Conservation (phyloP, 176 grass and related monocot genomes). For the Alopecurus myosuroides region DNA sequence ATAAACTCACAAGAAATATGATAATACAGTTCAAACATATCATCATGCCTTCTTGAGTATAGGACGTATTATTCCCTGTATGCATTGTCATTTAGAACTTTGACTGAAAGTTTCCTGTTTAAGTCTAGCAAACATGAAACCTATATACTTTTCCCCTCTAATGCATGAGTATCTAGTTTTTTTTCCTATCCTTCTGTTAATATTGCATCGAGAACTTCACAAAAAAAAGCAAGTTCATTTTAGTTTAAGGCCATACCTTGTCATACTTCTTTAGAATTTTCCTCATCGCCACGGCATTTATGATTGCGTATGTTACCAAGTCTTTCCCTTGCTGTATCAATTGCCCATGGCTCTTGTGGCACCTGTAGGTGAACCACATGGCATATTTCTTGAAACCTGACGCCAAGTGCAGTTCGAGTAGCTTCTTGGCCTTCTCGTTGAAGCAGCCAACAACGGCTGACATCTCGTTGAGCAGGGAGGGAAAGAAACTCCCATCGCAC, state of each 20-base stretch:
- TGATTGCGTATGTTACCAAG: conserved; percentile 72
- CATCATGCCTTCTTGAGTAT: not conserved
- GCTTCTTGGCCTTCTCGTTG: conserved; percentile 60
- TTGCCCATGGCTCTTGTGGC: conserved; percentile 21
- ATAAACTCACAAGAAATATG: not conserved
- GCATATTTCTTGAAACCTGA: conserved; percentile 61
- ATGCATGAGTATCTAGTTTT: not conserved
- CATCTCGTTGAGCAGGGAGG: conserved; percentile 72
- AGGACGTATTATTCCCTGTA: not conserved
- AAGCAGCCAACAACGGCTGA: conserved; percentile 64
- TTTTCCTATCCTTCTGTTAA: not conserved
- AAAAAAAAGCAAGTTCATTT: too few species aligned
- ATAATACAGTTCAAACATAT: not conserved
- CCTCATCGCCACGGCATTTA: conserved; percentile 83
- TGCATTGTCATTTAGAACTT: not conserved
- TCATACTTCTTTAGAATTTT: conserved; percentile 91
- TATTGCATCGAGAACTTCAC: too few species aligned
- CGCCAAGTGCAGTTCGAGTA: conserved; percentile 59
- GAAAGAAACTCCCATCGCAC: conserved; percentile 77
- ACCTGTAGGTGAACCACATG: conserved; percentile 43
- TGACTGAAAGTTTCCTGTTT: not conserved
- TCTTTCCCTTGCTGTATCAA: conserved; percentile 65
- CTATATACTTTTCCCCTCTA: not conserved
- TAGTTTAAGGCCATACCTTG: too few species aligned
- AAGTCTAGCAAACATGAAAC: not conserved